Conservation (phyloP, 202 grass and related monocot genomes). For the Setaria viridis region DNA sequence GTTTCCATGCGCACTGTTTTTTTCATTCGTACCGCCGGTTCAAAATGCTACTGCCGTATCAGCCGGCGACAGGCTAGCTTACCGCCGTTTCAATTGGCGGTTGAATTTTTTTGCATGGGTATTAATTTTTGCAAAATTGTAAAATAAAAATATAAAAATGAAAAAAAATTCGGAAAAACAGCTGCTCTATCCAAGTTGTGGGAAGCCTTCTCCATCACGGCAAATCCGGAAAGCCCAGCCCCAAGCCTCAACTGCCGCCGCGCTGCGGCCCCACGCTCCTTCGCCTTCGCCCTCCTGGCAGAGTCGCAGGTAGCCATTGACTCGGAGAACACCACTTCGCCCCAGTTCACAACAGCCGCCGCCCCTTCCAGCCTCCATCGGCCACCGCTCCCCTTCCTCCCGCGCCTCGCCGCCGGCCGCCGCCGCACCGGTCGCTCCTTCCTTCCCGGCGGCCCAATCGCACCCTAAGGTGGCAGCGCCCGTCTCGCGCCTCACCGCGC, state of each 20-base stretch:
- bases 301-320: conserved; percentile 3
- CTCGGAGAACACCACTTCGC: not conserved
- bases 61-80: too few relatives aligned
- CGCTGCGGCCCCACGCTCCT: not conserved
- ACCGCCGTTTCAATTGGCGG: too few relatives aligned
- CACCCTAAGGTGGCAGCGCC: not conserved
- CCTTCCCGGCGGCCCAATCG: not conserved
- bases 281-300: not conserved
- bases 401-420: conserved; percentile 16
- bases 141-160: too few relatives aligned
- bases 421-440: not conserved
- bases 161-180: too few relatives aligned
- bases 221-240: not conserved
- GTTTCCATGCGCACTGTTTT: too few relatives aligned
- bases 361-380: conserved; percentile 21
- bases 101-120: too few relatives aligned
- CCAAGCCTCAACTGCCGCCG: not conserved
- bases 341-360: not conserved
- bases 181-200: too few relatives aligned
- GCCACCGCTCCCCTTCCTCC: not conserved
- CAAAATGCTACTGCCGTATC: too few relatives aligned
- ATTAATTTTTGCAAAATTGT: too few relatives aligned
- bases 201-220: not conserved
- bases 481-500: not conserved
- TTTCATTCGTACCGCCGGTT: too few relatives aligned